phyloP scores from a whole-genome alignment of 108 stramenopile genomes.

The Nitzschia palea region DNA sequence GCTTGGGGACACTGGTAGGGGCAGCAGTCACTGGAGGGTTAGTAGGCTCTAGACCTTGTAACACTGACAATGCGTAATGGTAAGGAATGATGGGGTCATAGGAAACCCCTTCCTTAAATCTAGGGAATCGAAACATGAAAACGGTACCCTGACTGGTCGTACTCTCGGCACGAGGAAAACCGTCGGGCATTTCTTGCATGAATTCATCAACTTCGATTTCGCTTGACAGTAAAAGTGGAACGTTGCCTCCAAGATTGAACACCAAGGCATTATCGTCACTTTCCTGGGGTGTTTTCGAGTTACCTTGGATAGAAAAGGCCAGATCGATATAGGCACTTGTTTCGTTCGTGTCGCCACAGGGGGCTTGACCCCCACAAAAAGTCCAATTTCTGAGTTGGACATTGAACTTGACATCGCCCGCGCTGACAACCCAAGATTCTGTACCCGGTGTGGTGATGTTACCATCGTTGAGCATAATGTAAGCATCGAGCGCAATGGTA shows the following conservation, averaged over 20 bases:
- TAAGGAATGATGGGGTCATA: slow-evolving; percentile 14
- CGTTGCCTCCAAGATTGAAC: slow-evolving; percentile 18
- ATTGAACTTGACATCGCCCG: slow-evolving; percentile 30
- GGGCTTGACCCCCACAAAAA: slow-evolving; percentile 10
- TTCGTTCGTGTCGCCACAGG: not conserved
- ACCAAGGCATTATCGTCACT: slow-evolving; percentile 3
- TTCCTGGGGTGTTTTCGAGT: not conserved
- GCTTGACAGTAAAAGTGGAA: slow-evolving; percentile 24
- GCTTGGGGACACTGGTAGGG: not conserved
- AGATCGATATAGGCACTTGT: slow-evolving; percentile 21
- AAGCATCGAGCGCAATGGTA: slow-evolving; percentile 9
- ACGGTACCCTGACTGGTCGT: not conserved
- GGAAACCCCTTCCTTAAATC: not conserved
- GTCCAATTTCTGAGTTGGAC: slow-evolving; percentile 18
- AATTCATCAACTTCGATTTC: slow-evolving; percentile 16
- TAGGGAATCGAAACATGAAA: slow-evolving; percentile 14
- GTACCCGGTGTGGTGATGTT: not conserved
- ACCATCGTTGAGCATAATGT: slow-evolving; percentile 16
- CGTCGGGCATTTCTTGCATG: slow-evolving; percentile 19
- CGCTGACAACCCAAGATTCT: slow-evolving; percentile 9
- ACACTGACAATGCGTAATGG: not conserved
- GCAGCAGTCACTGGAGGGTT: not conserved
- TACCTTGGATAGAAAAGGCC: slow-evolving; percentile 15
- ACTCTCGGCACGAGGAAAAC: slow-evolving; percentile 24
- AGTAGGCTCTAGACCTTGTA: not conserved